phyloP scores from a whole-genome alignment of 192 early-diverging fungal species.

The Phlyctochytrium planicorne region DNA sequence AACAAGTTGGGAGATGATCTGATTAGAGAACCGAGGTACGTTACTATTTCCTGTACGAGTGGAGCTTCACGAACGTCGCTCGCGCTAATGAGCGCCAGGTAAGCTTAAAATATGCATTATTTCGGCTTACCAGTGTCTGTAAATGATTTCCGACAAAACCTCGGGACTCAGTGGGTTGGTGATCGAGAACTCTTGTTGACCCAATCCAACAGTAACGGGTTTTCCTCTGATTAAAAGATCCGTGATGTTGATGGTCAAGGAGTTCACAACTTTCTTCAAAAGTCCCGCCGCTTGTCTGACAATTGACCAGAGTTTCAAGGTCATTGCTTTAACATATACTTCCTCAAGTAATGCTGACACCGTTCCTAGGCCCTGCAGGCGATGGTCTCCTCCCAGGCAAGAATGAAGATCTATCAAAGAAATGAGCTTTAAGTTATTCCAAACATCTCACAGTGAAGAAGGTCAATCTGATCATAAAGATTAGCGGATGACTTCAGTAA shows the following conservation, averaged over 20 bases:
- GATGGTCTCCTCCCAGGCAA: slow-evolving; percentile 59
- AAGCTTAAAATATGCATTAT: neutral
- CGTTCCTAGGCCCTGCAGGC: slow-evolving; percentile 47
- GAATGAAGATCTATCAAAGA: slow-evolving; percentile 54
- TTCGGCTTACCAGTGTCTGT: slow-evolving; percentile 55
- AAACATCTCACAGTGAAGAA: slow-evolving; percentile 60
- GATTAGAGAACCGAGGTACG: slow-evolving; percentile 74
- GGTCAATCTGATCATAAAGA: slow-evolving; percentile 79
- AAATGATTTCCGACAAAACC: slow-evolving; percentile 64
- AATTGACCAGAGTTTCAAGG: slow-evolving; percentile 73
- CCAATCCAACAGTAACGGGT: slow-evolving; percentile 75
- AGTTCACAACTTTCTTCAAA: slow-evolving; percentile 71
- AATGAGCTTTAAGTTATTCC: neutral
- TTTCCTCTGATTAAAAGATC: slow-evolving; percentile 78
- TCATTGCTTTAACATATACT: slow-evolving; percentile 76
- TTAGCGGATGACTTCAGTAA: slow-evolving; percentile 64
- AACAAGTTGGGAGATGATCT: slow-evolving; percentile 66
- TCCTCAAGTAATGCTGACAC: slow-evolving; percentile 72
- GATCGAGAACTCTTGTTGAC: slow-evolving; percentile 65
- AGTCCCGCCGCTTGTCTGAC: slow-evolving; percentile 80
- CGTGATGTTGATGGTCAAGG: slow-evolving; percentile 74
- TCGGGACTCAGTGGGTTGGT: slow-evolving; percentile 69
- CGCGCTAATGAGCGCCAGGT: slow-evolving; percentile 33
- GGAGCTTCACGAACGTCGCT: slow-evolving; percentile 82
- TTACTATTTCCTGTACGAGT: slow-evolving; percentile 81